Evolutionary conservation across 1,284 basidiomycete species (phyloP).

Genomic region (Ceratobasidium sp.): DNA sequence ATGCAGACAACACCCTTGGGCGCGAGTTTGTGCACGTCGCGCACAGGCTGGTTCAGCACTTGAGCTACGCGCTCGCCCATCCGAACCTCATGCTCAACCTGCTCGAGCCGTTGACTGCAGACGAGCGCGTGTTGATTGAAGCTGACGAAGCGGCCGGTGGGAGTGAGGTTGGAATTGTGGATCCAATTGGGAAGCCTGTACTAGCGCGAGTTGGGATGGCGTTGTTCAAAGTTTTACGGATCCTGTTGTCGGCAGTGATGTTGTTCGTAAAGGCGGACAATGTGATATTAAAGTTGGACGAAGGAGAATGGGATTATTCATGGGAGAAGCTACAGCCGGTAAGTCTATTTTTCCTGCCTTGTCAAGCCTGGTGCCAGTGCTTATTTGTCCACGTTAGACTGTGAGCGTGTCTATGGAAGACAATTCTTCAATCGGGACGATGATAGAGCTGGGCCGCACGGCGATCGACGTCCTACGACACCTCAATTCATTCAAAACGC

Average conservation of each 20-base stretch:
- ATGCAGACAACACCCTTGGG: slow-evolving; percentile 54
- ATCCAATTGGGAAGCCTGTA: slow-evolving; percentile 71
- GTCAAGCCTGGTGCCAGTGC: slow-evolving; percentile 20
- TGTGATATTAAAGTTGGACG: slow-evolving; percentile 32
- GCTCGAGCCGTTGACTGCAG: slow-evolving; percentile 78
- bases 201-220: slow-evolving; percentile 61
- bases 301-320: slow-evolving; percentile 27
- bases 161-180: slow-evolving; percentile 56
- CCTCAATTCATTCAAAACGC: slow-evolving; percentile 58
- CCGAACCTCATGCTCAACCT: slow-evolving; percentile 84
- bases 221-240: slow-evolving; percentile 20
- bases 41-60: slow-evolving; percentile 72
- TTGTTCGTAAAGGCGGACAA: slow-evolving; percentile 32
- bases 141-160: slow-evolving; percentile 53
- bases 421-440: slow-evolving; percentile 77
- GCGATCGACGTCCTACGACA: slow-evolving; percentile 72
- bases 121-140: slow-evolving; percentile 74
- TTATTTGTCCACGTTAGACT: slow-evolving; percentile 58
- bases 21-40: slow-evolving; percentile 59
- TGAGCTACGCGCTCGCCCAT: slow-evolving; percentile 90
- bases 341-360: neutral
- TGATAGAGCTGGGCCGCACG: slow-evolving; percentile 76
- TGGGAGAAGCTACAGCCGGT: slow-evolving; percentile 36
- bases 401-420: slow-evolving; percentile 81
- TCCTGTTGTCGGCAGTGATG: slow-evolving; percentile 26